phyloP scores from a whole-genome alignment of 331 rosid species.

The Arachis monticola region DNA sequence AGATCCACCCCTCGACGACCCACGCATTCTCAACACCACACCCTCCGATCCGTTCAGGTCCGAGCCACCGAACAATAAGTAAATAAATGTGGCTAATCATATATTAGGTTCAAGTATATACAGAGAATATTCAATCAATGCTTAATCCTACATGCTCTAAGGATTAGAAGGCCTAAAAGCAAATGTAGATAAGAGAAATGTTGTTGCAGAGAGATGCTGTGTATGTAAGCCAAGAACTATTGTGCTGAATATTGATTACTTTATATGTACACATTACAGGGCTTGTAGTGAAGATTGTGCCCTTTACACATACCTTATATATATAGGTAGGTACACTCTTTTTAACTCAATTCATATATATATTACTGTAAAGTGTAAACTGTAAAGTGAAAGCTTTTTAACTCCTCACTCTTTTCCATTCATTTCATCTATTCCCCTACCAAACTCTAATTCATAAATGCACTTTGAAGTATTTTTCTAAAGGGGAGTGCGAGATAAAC shows the following conservation, averaged over 20 bases:
- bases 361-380: no score
- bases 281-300: conserved; percentile 33
- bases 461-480: no score
- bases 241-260: conserved; percentile 38
- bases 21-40: no score
- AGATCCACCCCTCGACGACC: no score
- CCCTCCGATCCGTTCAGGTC: no score
- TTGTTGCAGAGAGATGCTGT: conserved; percentile 40
- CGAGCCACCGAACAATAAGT: no score
- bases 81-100: conserved; percentile 41
- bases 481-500: no score
- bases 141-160: conserved; percentile 28
- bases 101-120: conserved; percentile 30
- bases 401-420: no score
- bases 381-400: no score
- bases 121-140: conserved; percentile 11
- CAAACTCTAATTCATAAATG: no score
- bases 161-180: conserved; percentile 35
- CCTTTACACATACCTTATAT: conserved; percentile 25
- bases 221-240: conserved; percentile 46
- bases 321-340: not conserved
- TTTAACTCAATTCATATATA: no score
- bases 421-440: no score
- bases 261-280: conserved; percentile 37
- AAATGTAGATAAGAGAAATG: conserved; percentile 48